Conservation (phyloP, 2,329 filamentous ascomycete genomes). For the Emmonsia crescens region DNA sequence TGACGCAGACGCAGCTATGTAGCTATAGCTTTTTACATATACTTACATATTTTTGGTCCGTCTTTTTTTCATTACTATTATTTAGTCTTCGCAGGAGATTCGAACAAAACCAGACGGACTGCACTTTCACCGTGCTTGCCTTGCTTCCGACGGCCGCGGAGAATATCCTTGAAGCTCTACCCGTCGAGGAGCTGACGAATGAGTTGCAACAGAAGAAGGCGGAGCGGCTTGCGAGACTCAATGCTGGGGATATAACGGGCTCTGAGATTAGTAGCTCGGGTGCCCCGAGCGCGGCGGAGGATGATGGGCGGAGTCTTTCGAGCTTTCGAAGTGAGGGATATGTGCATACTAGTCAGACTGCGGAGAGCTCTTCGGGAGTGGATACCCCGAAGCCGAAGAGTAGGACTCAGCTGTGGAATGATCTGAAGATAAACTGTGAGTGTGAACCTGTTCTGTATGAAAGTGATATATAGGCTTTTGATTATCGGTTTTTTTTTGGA, state of each 20-base stretch:
- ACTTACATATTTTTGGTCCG: constrained; percentile 4
- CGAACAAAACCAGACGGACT: constrained; percentile 98
- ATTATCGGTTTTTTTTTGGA: neutral
- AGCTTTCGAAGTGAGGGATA: constrained; percentile 74
- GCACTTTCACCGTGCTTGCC: constrained; percentile 94
- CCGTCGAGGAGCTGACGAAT: constrained; percentile 84
- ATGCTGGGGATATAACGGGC: constrained; percentile 43
- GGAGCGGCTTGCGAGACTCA: constrained; percentile 52
- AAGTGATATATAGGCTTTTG: neutral
- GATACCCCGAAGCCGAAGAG: constrained; percentile 49
- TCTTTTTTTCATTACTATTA: constrained; percentile 2
- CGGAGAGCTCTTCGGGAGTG: constrained; percentile 43
- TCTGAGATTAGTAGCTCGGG: constrained; percentile 48
- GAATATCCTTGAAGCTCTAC: constrained; percentile 75
- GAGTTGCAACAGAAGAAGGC: constrained; percentile 91
- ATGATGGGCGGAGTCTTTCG: constrained; percentile 66
- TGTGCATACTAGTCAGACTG: constrained; percentile 69
- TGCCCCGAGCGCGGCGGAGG: constrained; percentile 60
- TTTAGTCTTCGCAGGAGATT: constrained; percentile 85
- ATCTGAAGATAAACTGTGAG: constrained; percentile 89
- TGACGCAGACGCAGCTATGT: no score
- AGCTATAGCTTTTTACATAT: no score
- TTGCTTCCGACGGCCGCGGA: constrained; percentile 84
- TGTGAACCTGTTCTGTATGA: constrained; percentile 13
- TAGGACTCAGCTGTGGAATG: constrained; percentile 93